Base-by-base conservation (phyloP, 192 early-diverging fungal species). In the Coemansia sp. region DNA sequence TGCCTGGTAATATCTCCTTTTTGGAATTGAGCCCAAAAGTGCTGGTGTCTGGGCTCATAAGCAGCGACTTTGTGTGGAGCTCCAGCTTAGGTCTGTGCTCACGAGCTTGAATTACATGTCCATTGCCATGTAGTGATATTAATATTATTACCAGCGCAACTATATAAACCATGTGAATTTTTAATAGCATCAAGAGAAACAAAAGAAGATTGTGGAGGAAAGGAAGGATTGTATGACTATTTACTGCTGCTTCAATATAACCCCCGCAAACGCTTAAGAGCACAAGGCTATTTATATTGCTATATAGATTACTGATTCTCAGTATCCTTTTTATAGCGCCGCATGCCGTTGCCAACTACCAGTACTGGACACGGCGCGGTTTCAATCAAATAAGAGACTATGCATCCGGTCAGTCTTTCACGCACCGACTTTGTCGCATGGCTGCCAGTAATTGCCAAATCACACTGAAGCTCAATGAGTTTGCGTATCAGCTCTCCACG, bases 401-500 rank as follows among this genome's bases (percentile, higher is more conserved):
- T 75, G 57, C 58, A 49, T 1, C 65, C 65, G 14, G 57, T 61
- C 6, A 75, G 38, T 11, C 72, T 56, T 50, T 75, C 72, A 9
- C 45, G 43, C 20, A 75, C 50, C 8, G 72, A 59, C 43, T 64
- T 75, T 15, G 52, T 50, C 21, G 50, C 26, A 39, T 59, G 71
- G 31, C 44, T 41, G 16, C 72, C 72, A 19, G 68, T 46, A 3
- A 75, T 49, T 1, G 50, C 42, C 36, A 75, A 19, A 36, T 75
- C 72, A 28, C 72, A 75, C 36, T 65, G 60, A 36, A 75, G 57
- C 66, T 75, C 72, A 23, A 75, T 55, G 18, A 75, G 57, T 51
- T 75, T 75, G 57, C 72, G 65, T 43, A 75, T 48, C 48, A 75
- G 59, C 61, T 75, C 72, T 51, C 72, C 72, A 12, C 72, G 65